Conservation (phyloP, 73 alveolate species). For the Blepharisma japonicum region DNA sequence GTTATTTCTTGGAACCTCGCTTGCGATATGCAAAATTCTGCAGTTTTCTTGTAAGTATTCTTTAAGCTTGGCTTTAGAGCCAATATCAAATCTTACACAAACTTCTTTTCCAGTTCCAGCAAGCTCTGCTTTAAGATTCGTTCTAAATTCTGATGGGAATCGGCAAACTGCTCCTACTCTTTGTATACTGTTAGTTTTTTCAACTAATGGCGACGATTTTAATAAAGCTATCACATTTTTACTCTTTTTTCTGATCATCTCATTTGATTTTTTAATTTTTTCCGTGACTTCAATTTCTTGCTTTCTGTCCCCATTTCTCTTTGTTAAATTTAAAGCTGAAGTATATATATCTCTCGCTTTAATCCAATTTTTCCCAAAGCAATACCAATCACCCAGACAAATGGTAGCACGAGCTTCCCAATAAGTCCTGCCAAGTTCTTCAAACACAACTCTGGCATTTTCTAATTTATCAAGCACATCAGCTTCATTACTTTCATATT, state of each 20-base stretch:
- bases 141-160: background rate
- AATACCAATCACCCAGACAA: background rate
- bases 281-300: background rate
- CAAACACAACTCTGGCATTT: background rate
- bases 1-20: background rate
- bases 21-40: conserved; percentile 1
- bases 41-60: background rate
- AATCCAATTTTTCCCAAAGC: background rate
- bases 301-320: background rate
- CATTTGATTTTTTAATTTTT: background rate
- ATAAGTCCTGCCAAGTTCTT: background rate
- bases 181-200: background rate
- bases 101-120: background rate
- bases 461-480: background rate
- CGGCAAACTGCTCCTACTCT: conserved; percentile 11
- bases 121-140: background rate
- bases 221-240: background rate
- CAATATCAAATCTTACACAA: background rate
- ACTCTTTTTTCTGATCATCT: background rate
- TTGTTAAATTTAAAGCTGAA: background rate
- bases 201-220: background rate
- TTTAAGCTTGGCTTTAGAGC: background rate
- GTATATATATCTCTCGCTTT: background rate
- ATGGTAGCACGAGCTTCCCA: background rate
- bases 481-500: background rate